Evolutionary conservation across 108 stramenopile species (phyloP).

Genomic region (Skeletonema menzelii): DNA sequence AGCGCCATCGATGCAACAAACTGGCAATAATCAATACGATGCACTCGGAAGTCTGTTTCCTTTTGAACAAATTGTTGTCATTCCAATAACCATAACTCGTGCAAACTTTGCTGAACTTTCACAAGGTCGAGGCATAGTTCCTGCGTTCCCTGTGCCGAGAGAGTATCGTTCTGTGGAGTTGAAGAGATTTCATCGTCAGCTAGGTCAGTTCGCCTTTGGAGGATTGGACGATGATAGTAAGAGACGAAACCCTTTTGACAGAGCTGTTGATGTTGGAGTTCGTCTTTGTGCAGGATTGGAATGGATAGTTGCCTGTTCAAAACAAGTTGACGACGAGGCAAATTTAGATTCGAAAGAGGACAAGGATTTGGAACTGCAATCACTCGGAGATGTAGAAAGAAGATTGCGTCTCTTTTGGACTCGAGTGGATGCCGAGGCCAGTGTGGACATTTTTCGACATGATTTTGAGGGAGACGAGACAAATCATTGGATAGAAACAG

Average conservation of each 20-base stretch:
- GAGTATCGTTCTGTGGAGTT: slow-evolving; percentile 48
- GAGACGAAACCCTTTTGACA: slow-evolving; percentile 25
- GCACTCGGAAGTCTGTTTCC: slow-evolving; percentile 16
- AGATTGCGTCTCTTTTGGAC: slow-evolving; percentile 56
- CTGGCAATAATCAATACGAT: not conserved
- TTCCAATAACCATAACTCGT: slow-evolving; percentile 46
- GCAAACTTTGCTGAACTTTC: slow-evolving; percentile 61
- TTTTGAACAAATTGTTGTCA: slow-evolving; percentile 28
- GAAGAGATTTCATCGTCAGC: slow-evolving; percentile 44
- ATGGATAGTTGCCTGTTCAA: slow-evolving; percentile 15
- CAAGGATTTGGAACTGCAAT: slow-evolving; percentile 8
- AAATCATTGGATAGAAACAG: slow-evolving; percentile 38
- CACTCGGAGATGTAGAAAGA: slow-evolving; percentile 40
- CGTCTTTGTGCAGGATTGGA: slow-evolving; percentile 65
- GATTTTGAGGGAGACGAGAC: not conserved
- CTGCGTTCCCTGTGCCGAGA: slow-evolving; percentile 31
- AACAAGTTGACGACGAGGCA: not conserved
- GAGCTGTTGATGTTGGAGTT: slow-evolving; percentile 68
- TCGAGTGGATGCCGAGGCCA: slow-evolving; percentile 47
- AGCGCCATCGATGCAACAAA: not conserved
- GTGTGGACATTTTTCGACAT: not conserved
- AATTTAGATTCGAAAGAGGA: not conserved
- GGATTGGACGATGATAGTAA: slow-evolving; percentile 1
- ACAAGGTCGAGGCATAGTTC: slow-evolving; percentile 29
- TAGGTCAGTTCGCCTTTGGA: slow-evolving; percentile 14